These are phyloP conservation scores for Gymnopus androsaceus DNA, from an alignment of 1,284 basidiomycete species.

Conservation along the genomic window DNA sequence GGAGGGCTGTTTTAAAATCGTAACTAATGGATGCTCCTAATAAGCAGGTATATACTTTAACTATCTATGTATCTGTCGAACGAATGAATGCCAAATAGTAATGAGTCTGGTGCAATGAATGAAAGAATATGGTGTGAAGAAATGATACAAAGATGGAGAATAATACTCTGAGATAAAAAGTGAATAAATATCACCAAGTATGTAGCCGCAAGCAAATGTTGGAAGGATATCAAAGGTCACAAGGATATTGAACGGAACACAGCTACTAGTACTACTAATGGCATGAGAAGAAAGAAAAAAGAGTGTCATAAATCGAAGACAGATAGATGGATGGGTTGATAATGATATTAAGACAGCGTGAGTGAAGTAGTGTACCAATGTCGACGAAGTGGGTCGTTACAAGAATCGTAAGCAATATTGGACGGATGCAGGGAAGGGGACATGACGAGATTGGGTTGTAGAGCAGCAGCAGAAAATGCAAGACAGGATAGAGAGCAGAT, in stretches of 20 bases:
- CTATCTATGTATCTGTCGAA: background rate
- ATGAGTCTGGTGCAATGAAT: background rate
- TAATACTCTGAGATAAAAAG: background rate
- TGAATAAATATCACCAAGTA: background rate
- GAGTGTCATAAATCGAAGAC: background rate
- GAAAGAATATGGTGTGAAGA: background rate
- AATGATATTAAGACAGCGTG: conserved; percentile 17
- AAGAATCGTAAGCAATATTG: conserved; percentile 1
- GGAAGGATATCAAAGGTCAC: background rate
- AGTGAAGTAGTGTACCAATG: conserved; percentile 10
- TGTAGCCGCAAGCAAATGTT: background rate
- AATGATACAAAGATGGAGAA: background rate
- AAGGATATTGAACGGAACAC: background rate
- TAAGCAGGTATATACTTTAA: too few species aligned
- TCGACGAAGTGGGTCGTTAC: background rate
- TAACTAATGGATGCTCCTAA: too few species aligned
- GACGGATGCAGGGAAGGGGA: too few species aligned
- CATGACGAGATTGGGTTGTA: too few species aligned
- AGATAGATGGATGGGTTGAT: background rate
- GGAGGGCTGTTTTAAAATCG: too few species aligned
- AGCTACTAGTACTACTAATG: too few species aligned
- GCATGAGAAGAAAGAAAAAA: background rate
- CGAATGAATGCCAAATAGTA: background rate
- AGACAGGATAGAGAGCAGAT: background rate
- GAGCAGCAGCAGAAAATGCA: too few species aligned